Conservation (phyloP, 805 yeast genomes). For the Millerozyma miso region DNA sequence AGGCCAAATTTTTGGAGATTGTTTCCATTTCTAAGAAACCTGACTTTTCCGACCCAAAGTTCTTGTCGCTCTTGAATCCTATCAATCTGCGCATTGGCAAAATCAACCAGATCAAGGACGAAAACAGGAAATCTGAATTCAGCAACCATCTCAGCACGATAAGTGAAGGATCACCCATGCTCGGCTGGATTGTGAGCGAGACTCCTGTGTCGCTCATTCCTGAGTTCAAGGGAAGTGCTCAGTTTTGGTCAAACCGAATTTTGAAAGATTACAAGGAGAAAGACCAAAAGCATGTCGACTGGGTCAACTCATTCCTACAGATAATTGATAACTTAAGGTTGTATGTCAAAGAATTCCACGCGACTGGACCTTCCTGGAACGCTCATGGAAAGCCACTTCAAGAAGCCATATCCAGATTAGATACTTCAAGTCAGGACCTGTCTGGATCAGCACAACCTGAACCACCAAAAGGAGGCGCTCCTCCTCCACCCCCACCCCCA, state of each 20-base stretch:
- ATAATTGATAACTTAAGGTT: conserved; percentile 66
- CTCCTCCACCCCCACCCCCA: conserved; percentile 90
- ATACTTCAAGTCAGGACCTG: conserved; percentile 8
- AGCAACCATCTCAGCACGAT: conserved; percentile 75
- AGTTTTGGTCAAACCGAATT: conserved; percentile 90
- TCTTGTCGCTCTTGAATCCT: conserved; percentile 60
- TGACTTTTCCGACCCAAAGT: conserved; percentile 48
- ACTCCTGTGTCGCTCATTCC: conserved; percentile 74
- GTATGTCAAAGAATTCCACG: conserved; percentile 73
- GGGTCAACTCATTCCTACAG: conserved; percentile 68
- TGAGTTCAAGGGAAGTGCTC: conserved; percentile 86
- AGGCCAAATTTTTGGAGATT: conserved; percentile 54
- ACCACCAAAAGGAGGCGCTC: conserved; percentile 24
- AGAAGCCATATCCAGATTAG: conserved; percentile 35
- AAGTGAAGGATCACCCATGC: conserved; percentile 83
- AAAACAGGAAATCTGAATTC: conserved; percentile 61
- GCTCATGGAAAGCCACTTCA: conserved; percentile 54
- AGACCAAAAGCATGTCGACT: conserved; percentile 65
- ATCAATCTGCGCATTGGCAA: conserved; percentile 56
- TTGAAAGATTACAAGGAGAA: conserved; percentile 77
- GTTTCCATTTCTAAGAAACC: conserved; percentile 66
- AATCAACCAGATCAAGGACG: conserved; percentile 66
- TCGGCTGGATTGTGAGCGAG: conserved; percentile 83
- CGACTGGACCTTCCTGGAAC: conserved; percentile 85
- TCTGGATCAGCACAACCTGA: conserved; percentile 30